Evolutionary conservation across 441 rosid species (phyloP).

Genomic region (Omphalea diandra): DNA sequence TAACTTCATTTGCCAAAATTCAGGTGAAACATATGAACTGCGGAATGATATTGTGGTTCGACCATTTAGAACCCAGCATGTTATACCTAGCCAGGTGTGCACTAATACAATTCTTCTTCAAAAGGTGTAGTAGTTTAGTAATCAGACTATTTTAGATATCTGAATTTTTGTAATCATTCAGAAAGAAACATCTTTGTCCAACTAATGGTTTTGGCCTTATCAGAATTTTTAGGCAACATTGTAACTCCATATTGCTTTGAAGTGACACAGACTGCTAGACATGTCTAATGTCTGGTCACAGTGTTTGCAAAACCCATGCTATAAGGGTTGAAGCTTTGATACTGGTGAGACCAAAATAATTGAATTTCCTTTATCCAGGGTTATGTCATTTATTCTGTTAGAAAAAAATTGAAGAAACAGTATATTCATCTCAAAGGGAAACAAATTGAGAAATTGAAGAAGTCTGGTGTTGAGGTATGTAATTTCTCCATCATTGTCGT

Average conservation of each 20-base stretch:
- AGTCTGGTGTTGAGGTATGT: slow-evolving; percentile 78
- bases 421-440: slow-evolving; percentile 87
- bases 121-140: neutral
- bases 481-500: slow-evolving; percentile 10
- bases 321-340: neutral
- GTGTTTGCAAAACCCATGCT: neutral
- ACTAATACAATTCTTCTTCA: neutral
- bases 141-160: neutral
- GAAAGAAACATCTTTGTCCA: neutral
- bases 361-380: slow-evolving; percentile 49
- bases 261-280: neutral
- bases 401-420: slow-evolving; percentile 89
- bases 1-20: slow-evolving; percentile 24
- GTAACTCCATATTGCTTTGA: neutral
- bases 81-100: slow-evolving; percentile 85
- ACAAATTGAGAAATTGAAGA: slow-evolving; percentile 85
- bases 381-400: slow-evolving; percentile 74
- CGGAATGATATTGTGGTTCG: slow-evolving; percentile 79
- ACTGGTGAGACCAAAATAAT: neutral
- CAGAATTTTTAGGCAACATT: neutral
- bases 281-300: neutral
- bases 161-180: neutral
- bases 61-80: slow-evolving; percentile 84
- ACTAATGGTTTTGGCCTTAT: neutral
- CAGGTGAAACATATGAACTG: slow-evolving; percentile 93